Percentiles rank a stretch among this genome's conserved stretches.
phyloP scores from a whole-genome alignment of 306 rosid species.

The Sophora flavescens region DNA sequence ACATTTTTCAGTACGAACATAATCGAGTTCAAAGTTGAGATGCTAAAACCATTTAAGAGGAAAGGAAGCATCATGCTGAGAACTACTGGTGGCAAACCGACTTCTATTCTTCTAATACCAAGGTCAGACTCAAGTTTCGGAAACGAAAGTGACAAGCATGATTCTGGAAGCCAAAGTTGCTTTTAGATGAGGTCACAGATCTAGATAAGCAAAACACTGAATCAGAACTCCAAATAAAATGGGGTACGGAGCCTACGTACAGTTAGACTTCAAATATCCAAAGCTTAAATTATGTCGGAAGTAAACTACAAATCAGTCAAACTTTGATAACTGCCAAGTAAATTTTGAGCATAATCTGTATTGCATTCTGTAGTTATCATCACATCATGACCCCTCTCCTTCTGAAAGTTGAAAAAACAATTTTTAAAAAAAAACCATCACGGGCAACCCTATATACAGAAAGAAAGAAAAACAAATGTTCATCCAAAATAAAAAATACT shows the following conservation, averaged over 20 bases:
- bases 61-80: slow-evolving; percentile 18
- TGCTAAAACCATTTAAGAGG: slow-evolving; percentile 15
- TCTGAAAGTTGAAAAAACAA: slow-evolving; percentile 27
- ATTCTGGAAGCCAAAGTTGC: slow-evolving; percentile 48
- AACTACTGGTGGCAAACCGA: slow-evolving; percentile 29
- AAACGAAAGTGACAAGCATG: slow-evolving; percentile 36
- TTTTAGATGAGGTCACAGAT: slow-evolving; percentile 52
- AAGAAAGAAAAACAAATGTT: slow-evolving; percentile 21
- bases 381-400: slow-evolving; percentile 46
- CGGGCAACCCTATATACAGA: slow-evolving; percentile 18
- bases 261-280: slow-evolving; percentile 15
- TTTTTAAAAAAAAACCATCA: background rate
- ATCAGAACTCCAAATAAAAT: slow-evolving; percentile 48
- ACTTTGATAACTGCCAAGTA: slow-evolving; percentile 33
- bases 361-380: slow-evolving; percentile 28
- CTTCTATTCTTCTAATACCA: slow-evolving; percentile 23
- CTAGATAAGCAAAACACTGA: slow-evolving; percentile 59
- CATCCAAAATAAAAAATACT: background rate
- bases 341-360: slow-evolving; percentile 36
- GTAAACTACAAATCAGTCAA: background rate
- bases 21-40: slow-evolving; percentile 23
- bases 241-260: background rate
- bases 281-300: slow-evolving; percentile 8
- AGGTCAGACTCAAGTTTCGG: slow-evolving; percentile 19
- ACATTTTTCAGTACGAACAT: background rate